These are phyloP conservation scores for Stylosanthes scabra DNA, from an alignment of 331 rosid species.

Conservation along the genomic window DNA sequence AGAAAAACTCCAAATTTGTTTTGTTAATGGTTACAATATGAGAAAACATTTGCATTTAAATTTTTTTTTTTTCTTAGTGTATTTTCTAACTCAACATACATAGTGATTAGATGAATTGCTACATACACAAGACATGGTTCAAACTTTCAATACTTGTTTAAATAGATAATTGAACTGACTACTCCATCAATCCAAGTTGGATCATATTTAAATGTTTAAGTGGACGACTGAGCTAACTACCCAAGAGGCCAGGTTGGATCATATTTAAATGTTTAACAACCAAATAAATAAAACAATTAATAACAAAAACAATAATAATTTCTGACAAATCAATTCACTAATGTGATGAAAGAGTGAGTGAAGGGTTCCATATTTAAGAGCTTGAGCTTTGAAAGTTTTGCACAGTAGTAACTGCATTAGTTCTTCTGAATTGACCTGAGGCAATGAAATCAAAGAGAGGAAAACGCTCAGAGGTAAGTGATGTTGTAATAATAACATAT, in stretches of 20 bases:
- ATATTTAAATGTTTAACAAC: constrained; percentile 18
- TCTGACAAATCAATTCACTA: constrained; percentile 26
- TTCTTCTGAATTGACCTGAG: constrained; percentile 35
- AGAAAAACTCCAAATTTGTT: constrained; percentile 43
- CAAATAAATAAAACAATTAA: background rate
- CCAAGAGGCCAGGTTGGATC: too few species aligned
- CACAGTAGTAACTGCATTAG: constrained; percentile 24
- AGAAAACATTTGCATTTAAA: constrained; percentile 27
- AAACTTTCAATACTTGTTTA: too few species aligned
- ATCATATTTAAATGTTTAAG: too few species aligned
- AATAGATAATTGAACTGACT: too few species aligned
- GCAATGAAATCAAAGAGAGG: constrained; percentile 72
- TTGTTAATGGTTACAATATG: constrained; percentile 31
- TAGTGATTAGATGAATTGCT: too few species aligned
- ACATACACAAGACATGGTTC: too few species aligned
- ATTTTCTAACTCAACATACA: too few species aligned
- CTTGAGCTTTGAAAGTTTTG: constrained; percentile 40
- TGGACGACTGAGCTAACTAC: too few species aligned
- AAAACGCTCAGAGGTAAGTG: constrained; percentile 77
- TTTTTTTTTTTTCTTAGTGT: too few species aligned
- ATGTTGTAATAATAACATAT: too few species aligned
- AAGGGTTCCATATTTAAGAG: constrained; percentile 55
- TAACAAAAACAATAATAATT: constrained; percentile 24
- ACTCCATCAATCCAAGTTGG: too few species aligned
- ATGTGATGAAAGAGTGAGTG: constrained; percentile 29